Evolutionary conservation across 2,329 filamentous ascomycete species (phyloP).

Genomic region (Daldinia eschscholtzii): DNA sequence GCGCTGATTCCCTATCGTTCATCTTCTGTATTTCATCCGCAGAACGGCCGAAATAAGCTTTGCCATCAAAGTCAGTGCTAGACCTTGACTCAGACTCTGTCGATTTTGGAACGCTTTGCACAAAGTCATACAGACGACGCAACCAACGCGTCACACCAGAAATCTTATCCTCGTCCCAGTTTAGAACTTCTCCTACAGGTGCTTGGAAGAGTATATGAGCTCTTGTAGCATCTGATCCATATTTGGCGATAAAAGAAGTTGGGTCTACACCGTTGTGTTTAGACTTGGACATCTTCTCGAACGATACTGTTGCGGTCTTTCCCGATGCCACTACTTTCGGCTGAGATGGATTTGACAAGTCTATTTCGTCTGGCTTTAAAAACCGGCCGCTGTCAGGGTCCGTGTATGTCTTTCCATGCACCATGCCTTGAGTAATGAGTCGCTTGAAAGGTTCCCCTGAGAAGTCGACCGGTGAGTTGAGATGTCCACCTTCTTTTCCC

Average conservation of each 20-base stretch:
- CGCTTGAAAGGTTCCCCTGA: conserved; percentile 79
- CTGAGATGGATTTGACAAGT: conserved; percentile 66
- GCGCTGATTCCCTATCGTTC: conserved; percentile 46
- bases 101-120: conserved; percentile 51
- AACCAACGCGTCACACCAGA: conserved; percentile 86
- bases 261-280: conserved; percentile 94
- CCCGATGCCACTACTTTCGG: conserved; percentile 75
- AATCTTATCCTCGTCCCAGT: conserved; percentile 90
- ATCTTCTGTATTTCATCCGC: conserved; percentile 51
- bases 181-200: conserved; percentile 83
- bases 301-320: conserved; percentile 71
- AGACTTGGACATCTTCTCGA: conserved; percentile 95
- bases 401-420: conserved; percentile 86
- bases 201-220: conserved; percentile 92
- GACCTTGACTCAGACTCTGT: neutral
- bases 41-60: conserved; percentile 56
- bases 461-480: conserved; percentile 21
- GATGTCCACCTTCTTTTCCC: conserved; percentile 47
- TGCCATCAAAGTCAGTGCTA: conserved; percentile 44
- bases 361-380: conserved; percentile 80
- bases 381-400: conserved; percentile 82
- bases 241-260: conserved; percentile 74
- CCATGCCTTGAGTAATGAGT: conserved; percentile 93
- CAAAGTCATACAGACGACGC: conserved; percentile 72
- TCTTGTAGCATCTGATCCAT: conserved; percentile 86